Conservation (phyloP, 495 filamentous ascomycete species). For the Aspergillus indologenus region DNA sequence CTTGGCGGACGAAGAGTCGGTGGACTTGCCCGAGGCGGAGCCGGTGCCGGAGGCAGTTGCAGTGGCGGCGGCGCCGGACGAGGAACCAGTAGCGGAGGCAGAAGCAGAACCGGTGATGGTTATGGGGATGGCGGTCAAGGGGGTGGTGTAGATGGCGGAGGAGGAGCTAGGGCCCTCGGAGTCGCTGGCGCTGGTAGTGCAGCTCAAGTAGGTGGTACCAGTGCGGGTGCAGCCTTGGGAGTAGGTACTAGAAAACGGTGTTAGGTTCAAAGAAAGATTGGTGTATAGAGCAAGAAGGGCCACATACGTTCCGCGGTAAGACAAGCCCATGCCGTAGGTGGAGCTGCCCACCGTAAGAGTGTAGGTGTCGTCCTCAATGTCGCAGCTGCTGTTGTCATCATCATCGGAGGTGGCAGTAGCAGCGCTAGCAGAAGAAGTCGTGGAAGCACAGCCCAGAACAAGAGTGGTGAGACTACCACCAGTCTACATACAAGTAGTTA, state of each 20-base stretch:
- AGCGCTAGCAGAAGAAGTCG: background rate
- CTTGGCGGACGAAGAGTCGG: constrained; percentile 10
- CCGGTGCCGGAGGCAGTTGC: constrained; percentile 8
- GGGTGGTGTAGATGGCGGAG: constrained; percentile 17
- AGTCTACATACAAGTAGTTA: background rate
- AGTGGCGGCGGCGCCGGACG: constrained; percentile 15
- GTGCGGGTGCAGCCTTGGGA: constrained; percentile 30
- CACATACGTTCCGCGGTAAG: background rate
- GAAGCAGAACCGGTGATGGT: constrained; percentile 24
- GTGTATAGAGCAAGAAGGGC: background rate
- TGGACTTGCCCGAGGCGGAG: constrained; percentile 4
- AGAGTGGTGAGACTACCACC: constrained; percentile 1
- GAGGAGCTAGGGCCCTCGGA: constrained; percentile 12
- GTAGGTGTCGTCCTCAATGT: background rate
- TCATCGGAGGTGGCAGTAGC: background rate
- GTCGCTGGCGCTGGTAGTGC: constrained; percentile 26
- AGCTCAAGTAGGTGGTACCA: constrained; percentile 33
- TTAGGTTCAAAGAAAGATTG: background rate
- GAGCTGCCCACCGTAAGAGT: background rate
- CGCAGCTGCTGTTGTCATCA: background rate
- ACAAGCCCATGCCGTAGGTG: background rate
- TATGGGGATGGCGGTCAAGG: constrained; percentile 29
- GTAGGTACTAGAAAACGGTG: constrained; percentile 23
- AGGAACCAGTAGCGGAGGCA: constrained; percentile 12
- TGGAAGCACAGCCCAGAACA: background rate